Conservation (phyloP, 441 rosid genomes). For the Populus hybrid region DNA sequence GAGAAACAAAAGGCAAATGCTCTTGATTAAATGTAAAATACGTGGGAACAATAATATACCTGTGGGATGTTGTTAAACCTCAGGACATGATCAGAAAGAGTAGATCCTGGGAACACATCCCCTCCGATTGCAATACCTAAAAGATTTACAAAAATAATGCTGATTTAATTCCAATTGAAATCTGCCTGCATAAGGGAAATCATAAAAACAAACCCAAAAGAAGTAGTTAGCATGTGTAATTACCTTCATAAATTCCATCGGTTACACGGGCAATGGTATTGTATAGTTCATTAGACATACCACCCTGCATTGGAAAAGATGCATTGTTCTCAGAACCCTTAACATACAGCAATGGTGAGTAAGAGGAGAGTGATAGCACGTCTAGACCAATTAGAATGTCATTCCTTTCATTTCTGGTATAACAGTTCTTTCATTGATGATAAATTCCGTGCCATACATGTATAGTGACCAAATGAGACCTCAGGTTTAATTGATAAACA, state of each 20-base stretch:
- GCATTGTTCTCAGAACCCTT: conserved; percentile 9
- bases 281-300: conserved; percentile 97
- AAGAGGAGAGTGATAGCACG: not conserved
- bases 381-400: not conserved
- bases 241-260: conserved; percentile 96
- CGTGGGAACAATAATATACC: conserved; percentile 35
- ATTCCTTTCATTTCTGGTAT: not conserved
- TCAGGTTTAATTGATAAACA: not conserved
- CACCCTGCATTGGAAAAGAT: conserved; percentile 56
- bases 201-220: conserved; percentile 6
- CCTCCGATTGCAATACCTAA: conserved; percentile 97
- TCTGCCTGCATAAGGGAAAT: conserved; percentile 12
- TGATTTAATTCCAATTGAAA: conserved; percentile 8
- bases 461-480: not conserved
- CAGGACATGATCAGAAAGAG: conserved; percentile 89
- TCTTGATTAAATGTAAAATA: not conserved
- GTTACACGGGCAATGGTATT: conserved; percentile 89
- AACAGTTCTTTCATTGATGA: not conserved
- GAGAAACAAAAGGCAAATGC: not conserved
- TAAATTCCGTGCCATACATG: not conserved
- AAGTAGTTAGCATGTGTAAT: conserved; percentile 12
- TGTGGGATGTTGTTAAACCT: conserved; percentile 96
- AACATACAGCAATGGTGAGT: not conserved
- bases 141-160: conserved; percentile 24
- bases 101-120: conserved; percentile 96